A percentile compares a stretch with the other conserved stretches of the same genome.
phyloP scores from a whole-genome alignment of 2,329 filamentous ascomycete genomes.

The Triangularia verruculosa region DNA sequence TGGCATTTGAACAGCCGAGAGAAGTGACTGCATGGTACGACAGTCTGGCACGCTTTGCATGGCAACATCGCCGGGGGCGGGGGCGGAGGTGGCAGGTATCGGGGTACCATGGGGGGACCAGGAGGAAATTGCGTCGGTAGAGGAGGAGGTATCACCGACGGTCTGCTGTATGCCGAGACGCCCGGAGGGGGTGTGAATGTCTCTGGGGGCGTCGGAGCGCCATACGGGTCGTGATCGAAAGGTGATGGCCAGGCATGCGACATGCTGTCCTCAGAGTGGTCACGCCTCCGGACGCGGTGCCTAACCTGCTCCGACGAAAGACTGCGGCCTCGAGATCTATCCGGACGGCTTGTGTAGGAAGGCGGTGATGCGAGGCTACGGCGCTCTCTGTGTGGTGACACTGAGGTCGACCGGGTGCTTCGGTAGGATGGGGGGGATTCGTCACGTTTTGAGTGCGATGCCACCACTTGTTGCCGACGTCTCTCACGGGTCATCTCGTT shows the following conservation, averaged over 20 bases:
- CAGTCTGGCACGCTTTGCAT: constrained; percentile 2
- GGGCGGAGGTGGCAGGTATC: neutral
- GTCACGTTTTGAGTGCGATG: constrained; percentile 4
- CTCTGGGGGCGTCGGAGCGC: constrained; percentile 13
- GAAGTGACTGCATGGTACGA: neutral
- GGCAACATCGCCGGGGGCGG: neutral
- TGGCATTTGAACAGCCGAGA: neutral
- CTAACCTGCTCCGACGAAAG: neutral
- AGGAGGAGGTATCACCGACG: neutral
- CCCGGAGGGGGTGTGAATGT: constrained; percentile 16
- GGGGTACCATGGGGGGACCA: neutral
- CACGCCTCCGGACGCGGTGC: constrained; percentile 2
- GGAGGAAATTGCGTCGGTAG: neutral
- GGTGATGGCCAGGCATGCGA: constrained; percentile 10
- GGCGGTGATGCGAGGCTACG: constrained; percentile 9
- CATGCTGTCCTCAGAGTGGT: constrained; percentile 4
- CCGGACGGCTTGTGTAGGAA: constrained; percentile 1
- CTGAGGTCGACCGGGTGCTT: constrained; percentile 1
- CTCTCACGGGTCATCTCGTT: constrained; percentile 11
- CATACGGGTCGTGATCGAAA: constrained; percentile 10
- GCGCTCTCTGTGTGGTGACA: constrained; percentile 6
- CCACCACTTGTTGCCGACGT: constrained; percentile 7
- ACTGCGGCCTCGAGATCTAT: neutral
- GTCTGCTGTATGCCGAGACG: constrained; percentile 12
- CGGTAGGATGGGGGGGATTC: constrained; percentile 13